Conservation (phyloP, 306 rosid genomes). For the Rosa persica region DNA sequence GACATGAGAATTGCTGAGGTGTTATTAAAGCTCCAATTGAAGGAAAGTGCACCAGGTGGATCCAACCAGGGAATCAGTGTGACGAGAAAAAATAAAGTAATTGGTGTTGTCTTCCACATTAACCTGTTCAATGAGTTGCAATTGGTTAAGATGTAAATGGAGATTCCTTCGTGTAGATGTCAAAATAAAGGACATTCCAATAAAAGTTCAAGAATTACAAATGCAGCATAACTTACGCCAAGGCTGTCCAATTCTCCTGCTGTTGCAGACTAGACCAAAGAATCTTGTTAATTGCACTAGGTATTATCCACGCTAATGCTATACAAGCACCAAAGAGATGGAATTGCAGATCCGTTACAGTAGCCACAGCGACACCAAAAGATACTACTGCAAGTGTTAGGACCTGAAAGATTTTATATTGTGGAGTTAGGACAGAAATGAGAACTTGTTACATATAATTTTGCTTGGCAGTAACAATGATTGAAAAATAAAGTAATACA, state of each 20-base stretch:
- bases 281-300: constrained; percentile 80
- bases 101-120: constrained; percentile 92
- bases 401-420: constrained; percentile 49
- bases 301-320: constrained; percentile 82
- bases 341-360: constrained; percentile 82
- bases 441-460: background rate
- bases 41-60: constrained; percentile 70
- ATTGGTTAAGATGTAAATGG: constrained; percentile 13
- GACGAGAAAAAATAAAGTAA: constrained; percentile 65
- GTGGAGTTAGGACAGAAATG: background rate
- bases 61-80: constrained; percentile 75
- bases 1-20: constrained; percentile 60
- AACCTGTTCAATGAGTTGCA: constrained; percentile 50
- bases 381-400: constrained; percentile 68
- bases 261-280: constrained; percentile 89
- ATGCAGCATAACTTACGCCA: constrained; percentile 52
- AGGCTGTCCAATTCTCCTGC: constrained; percentile 85
- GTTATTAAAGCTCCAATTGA: constrained; percentile 60
- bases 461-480: background rate
- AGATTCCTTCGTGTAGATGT: background rate
- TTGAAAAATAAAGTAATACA: background rate
- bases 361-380: constrained; percentile 79
- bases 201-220: background rate
- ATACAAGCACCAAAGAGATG: constrained; percentile 72
- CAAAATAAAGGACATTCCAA: background rate